These are phyloP conservation scores for Gaultheria prostrata DNA, from an alignment of 148 eudicot species.

Conservation along the genomic window DNA sequence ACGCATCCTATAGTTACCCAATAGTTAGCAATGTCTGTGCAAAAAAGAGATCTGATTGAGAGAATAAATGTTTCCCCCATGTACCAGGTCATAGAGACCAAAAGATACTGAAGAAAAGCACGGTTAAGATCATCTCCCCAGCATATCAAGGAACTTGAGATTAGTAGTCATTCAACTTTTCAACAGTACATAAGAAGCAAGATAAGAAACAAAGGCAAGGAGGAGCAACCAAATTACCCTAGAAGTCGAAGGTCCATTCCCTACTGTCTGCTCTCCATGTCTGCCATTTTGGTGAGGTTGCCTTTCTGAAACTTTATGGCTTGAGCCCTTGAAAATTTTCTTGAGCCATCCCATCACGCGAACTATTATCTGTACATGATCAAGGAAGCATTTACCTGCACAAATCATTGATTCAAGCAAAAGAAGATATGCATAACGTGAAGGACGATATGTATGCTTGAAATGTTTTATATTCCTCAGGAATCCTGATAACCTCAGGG, in stretches of 20 bases:
- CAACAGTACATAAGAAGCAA: neutral
- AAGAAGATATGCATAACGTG: neutral
- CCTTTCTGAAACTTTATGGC: conserved; percentile 50
- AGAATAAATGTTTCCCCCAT: neutral
- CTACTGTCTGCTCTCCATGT: conserved; percentile 34
- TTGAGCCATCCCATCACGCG: conserved; percentile 73
- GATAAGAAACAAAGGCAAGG: neutral
- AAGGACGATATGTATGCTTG: neutral
- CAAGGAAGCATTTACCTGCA: conserved; percentile 30
- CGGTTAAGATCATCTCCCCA: neutral
- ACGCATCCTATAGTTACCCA: conserved; percentile 32
- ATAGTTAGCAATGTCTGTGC: neutral
- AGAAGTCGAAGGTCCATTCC: conserved; percentile 53
- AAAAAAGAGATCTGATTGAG: conserved; percentile 4
- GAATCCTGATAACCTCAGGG: neutral
- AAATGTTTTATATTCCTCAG: neutral
- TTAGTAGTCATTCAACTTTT: neutral
- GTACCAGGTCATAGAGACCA: neutral
- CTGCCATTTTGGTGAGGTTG: conserved; percentile 37
- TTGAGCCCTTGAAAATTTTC: conserved; percentile 72
- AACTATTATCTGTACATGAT: conserved; percentile 31
- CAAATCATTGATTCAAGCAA: conserved; percentile 5
- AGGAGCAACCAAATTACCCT: conserved; percentile 33
- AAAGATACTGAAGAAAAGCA: neutral
- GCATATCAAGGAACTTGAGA: neutral